These are phyloP conservation scores for Phoma herbarum DNA, from an alignment of 2,329 filamentous ascomycete species.

Conservation along the genomic window DNA sequence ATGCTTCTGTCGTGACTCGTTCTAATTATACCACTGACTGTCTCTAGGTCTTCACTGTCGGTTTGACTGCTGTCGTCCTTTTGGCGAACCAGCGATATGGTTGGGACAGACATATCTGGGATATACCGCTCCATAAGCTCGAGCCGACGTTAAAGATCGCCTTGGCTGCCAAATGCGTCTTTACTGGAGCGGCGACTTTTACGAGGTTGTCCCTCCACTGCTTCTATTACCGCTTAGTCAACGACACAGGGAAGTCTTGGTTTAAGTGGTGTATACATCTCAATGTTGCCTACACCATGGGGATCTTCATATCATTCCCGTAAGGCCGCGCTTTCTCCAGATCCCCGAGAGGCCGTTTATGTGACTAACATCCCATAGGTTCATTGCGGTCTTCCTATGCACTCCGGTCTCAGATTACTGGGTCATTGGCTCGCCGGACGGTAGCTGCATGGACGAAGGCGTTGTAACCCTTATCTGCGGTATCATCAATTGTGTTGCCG, in stretches of 20 bases:
- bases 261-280: slow-evolving; percentile 54
- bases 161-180: slow-evolving; percentile 54
- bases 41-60: slow-evolving; percentile 49
- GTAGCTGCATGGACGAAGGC: slow-evolving; percentile 54
- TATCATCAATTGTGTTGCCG: slow-evolving; percentile 55
- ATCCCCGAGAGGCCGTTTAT: neutral
- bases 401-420: slow-evolving; percentile 56
- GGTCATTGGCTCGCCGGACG: slow-evolving; percentile 44
- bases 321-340: slow-evolving; percentile 26
- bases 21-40: slow-evolving; percentile 10
- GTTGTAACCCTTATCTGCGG: slow-evolving; percentile 51
- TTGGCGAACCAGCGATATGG: slow-evolving; percentile 54
- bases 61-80: slow-evolving; percentile 51
- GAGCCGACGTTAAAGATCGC: slow-evolving; percentile 48
- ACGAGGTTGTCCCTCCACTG: slow-evolving; percentile 56
- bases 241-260: slow-evolving; percentile 51
- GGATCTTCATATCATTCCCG: slow-evolving; percentile 50
- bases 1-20: slow-evolving; percentile 8
- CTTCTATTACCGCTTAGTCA: slow-evolving; percentile 58
- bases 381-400: slow-evolving; percentile 51
- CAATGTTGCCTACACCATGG: slow-evolving; percentile 50
- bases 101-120: slow-evolving; percentile 57
- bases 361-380: slow-evolving; percentile 18
- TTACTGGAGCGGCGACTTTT: slow-evolving; percentile 54
- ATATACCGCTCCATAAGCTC: slow-evolving; percentile 46